These are phyloP conservation scores for Diaporthe ilicicola DNA, from an alignment of 2,329 filamentous ascomycete genomes.

Conservation along the genomic window DNA sequence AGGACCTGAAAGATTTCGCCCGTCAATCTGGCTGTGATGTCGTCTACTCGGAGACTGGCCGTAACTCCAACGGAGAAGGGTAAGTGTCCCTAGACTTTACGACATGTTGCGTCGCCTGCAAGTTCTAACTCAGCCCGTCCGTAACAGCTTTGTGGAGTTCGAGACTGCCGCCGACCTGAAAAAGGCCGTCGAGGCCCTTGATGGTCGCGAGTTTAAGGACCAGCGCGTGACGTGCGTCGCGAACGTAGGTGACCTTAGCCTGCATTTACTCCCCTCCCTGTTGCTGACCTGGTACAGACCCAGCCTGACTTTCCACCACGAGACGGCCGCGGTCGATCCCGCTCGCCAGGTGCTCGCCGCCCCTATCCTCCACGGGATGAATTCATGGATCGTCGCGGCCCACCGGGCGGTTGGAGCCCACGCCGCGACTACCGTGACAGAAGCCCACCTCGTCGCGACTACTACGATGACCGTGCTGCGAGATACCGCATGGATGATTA, in stretches of 20 bases:
- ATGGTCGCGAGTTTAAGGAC: slow-evolving; percentile 92
- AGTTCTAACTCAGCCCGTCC: slow-evolving; percentile 34
- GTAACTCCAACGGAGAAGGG: slow-evolving; percentile 92
- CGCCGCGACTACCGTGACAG: slow-evolving; percentile 86
- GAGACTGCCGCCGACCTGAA: slow-evolving; percentile 91
- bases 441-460: slow-evolving; percentile 79
- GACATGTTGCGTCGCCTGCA: background rate
- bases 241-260: slow-evolving; percentile 70
- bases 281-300: slow-evolving; percentile 58
- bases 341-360: slow-evolving; percentile 74
- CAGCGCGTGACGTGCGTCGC: slow-evolving; percentile 84
- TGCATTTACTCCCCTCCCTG: slow-evolving; percentile 32
- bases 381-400: slow-evolving; percentile 78
- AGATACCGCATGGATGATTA: slow-evolving; percentile 86
- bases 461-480: slow-evolving; percentile 81
- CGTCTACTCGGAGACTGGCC: slow-evolving; percentile 95
- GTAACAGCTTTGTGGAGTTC: slow-evolving; percentile 89
- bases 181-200: slow-evolving; percentile 92
- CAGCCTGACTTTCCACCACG: slow-evolving; percentile 79
- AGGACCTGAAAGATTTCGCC: slow-evolving; percentile 99
- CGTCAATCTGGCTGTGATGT: slow-evolving; percentile 96
- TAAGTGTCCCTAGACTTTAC: slow-evolving; percentile 61
- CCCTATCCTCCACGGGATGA: slow-evolving; percentile 78
- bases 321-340: slow-evolving; percentile 80
- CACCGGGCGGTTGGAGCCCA: slow-evolving; percentile 84